Evolutionary conservation across 1,284 basidiomycete species (phyloP).

Genomic region (Agaricales sp.): DNA sequence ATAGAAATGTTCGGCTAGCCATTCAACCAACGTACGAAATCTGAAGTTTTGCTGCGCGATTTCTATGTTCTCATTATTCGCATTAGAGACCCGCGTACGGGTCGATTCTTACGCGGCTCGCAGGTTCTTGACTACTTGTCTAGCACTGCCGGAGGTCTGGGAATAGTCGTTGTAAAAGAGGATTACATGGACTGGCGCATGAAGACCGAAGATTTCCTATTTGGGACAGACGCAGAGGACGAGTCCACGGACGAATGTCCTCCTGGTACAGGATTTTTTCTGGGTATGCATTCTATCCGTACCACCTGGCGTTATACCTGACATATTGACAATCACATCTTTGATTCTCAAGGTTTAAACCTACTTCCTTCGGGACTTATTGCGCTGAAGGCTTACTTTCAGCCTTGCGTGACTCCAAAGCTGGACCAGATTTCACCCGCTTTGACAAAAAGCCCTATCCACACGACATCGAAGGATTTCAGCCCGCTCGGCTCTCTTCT

Average conservation of each 20-base stretch:
- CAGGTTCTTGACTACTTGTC: background rate
- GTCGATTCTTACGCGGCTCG: background rate
- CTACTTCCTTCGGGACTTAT: background rate
- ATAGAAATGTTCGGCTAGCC: constrained; percentile 19
- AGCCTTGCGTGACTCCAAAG: background rate
- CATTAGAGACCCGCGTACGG: background rate
- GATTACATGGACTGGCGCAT: background rate
- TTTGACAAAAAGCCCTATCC: background rate
- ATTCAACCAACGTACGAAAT: constrained; percentile 19
- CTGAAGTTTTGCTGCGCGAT: background rate
- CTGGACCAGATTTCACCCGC: background rate
- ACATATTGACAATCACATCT: background rate
- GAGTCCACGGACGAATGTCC: background rate
- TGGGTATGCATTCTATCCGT: background rate
- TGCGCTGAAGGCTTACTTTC: background rate
- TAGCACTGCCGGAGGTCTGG: background rate
- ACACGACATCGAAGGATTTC: background rate
- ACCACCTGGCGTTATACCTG: background rate
- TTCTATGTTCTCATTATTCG: background rate
- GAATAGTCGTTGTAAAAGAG: background rate
- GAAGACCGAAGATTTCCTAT: background rate
- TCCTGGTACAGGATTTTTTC: background rate
- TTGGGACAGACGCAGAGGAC: background rate
- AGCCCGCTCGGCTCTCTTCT: background rate
- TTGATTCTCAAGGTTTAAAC: background rate